A percentile compares a stretch with the other conserved stretches of the same genome.
These are phyloP conservation scores for Quillaja saponaria DNA, from an alignment of 306 rosid genomes.

Conservation along the genomic window DNA sequence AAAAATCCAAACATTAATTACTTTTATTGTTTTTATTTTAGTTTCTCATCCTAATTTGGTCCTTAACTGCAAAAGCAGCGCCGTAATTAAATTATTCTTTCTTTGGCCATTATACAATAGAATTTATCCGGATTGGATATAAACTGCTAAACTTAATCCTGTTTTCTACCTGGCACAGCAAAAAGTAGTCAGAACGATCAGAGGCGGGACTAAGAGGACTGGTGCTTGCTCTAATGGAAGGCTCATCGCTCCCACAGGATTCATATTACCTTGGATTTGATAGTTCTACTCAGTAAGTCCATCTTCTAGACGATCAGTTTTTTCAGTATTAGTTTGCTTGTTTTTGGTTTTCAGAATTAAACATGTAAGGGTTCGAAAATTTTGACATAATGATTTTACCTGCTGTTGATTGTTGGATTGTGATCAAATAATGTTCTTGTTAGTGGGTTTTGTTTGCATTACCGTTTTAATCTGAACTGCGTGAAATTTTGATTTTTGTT, in stretches of 20 bases:
- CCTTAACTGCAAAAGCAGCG: too few relatives aligned
- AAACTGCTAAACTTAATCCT: too few relatives aligned
- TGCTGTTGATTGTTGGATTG: neutral
- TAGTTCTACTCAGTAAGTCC: constrained; percentile 86
- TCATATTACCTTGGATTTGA: constrained; percentile 86
- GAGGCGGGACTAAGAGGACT: neutral
- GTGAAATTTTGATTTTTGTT: constrained; percentile 16
- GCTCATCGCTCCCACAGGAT: constrained; percentile 56
- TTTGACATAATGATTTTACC: neutral
- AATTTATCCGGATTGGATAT: too few relatives aligned
- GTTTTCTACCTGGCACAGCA: too few relatives aligned
- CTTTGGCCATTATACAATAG: too few relatives aligned
- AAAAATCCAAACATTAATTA: too few relatives aligned
- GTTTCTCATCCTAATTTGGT: too few relatives aligned
- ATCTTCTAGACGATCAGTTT: constrained; percentile 1
- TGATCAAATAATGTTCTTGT: neutral
- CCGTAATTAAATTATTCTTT: too few relatives aligned
- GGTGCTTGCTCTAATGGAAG: constrained; percentile 54
- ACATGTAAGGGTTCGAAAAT: neutral
- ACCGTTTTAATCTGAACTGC: constrained; percentile 8
- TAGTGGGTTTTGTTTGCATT: neutral
- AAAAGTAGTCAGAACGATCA: too few relatives aligned
- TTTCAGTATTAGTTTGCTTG: neutral
- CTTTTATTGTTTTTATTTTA: too few relatives aligned
- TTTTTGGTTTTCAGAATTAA: neutral